phyloP scores from a whole-genome alignment of 495 filamentous ascomycete species.

The Chlorociboria aeruginascens region DNA sequence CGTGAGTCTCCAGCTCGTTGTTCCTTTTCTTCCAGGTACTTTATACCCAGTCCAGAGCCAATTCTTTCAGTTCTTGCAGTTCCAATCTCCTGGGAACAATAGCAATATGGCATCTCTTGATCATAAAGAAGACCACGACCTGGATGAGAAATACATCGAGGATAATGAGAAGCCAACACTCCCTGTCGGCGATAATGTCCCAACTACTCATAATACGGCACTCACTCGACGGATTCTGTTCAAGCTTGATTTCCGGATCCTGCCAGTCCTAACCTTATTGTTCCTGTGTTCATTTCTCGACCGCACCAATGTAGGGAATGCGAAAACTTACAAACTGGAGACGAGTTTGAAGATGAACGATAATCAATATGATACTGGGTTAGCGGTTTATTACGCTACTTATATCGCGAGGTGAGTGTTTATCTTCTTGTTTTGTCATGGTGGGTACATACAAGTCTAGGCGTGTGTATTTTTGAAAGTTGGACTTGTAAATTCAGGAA shows the following conservation, averaged over 20 bases:
- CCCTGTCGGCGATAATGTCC: neutral
- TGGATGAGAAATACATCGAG: neutral
- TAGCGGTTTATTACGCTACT: conserved; percentile 41
- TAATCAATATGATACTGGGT: conserved; percentile 53
- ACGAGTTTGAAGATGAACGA: conserved; percentile 50
- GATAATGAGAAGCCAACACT: neutral
- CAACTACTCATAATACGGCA: conserved; percentile 9
- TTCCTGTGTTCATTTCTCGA: conserved; percentile 83
- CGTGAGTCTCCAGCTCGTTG: too few relatives aligned
- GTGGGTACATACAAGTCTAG: conserved; percentile 29
- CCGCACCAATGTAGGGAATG: conserved; percentile 77
- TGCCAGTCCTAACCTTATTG: conserved; percentile 46
- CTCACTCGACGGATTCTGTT: conserved; percentile 33
- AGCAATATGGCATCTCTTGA: neutral
- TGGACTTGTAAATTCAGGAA: conserved; percentile 25
- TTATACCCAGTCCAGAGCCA: too few relatives aligned
- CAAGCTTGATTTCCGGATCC: conserved; percentile 41
- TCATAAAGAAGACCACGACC: neutral
- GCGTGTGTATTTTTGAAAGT: conserved; percentile 27
- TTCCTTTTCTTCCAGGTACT: too few relatives aligned
- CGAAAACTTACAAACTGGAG: conserved; percentile 64
- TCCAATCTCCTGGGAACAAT: too few relatives aligned
- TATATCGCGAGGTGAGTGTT: conserved; percentile 30
- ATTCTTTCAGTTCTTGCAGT: too few relatives aligned
- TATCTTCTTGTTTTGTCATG: neutral